Evolutionary conservation across 2,329 filamentous ascomycete species (phyloP), one percentile per base, ranked within the genome.

Genomic region (Didymellaceae sp.): DNA sequence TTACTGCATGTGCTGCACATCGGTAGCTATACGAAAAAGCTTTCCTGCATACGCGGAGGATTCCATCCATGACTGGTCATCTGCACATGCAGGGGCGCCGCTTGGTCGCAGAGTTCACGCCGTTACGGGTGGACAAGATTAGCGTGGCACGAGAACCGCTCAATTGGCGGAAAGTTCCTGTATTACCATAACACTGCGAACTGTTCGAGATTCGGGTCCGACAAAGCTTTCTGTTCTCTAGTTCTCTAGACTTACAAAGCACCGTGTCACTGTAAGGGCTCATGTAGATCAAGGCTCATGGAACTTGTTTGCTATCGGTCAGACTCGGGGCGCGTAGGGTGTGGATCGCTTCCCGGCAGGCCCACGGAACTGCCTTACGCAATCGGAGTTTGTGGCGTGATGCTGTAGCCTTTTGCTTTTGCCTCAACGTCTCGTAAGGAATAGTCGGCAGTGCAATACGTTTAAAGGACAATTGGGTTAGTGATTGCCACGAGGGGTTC

Each of bases 401-500:
- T n/a, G 14, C 17, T 9, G 11, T 16, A 25, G 24, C 8, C 21
- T 16, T 11, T 52, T 52, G 25, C 32, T 52, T 52, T 46, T 46
- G 13, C 17, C 13, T 40, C 21, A 46, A 38, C 42, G 42, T 42
- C 32, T 42, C 25, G 31, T 32, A 28, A 26, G 25, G n/a, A 45
- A 24, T 13, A 13, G 32, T 38, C n/a, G 25, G 37, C 22, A 25
- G 32, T 38, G 48, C 43, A 46, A 1, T 17, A 18, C 11, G 32
- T 24, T 52, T 32, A 13, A 25, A 17, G 37, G 10, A 37, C n/a
- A 28, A 18, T 24, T 16, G 9, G 20, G 30, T 21, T 6, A 18
- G 22, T 18, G 24, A 28, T 31, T 42, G 21, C 48, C 42, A 52
- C 37, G 25, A 51, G 35, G 47, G 6, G 9, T 26, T 28, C 31